Evolutionary conservation across 2,329 filamentous ascomycete species (phyloP).

Genomic region (Calonectria henricotiae): DNA sequence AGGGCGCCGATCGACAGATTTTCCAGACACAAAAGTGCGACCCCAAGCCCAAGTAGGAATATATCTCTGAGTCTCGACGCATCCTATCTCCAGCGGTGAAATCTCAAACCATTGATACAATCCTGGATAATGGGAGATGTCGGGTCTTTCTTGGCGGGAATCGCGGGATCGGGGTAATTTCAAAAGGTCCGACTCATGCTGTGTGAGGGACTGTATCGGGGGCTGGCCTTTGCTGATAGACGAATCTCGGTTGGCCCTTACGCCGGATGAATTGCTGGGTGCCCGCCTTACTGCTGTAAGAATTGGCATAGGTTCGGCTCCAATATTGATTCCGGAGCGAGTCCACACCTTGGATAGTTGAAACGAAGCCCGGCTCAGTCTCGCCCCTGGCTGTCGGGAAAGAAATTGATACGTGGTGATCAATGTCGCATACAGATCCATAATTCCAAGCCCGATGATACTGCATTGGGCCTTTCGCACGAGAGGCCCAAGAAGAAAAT

Average conservation of each 20-base stretch:
- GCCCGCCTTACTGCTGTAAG: slow-evolving; percentile 46
- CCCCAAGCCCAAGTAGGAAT: slow-evolving; percentile 50
- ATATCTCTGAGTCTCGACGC: slow-evolving; percentile 43
- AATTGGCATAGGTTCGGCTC: slow-evolving; percentile 45
- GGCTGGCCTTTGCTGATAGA: slow-evolving; percentile 29
- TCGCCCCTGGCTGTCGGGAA: slow-evolving; percentile 34
- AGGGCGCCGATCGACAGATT: slow-evolving; percentile 41
- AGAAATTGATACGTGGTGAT: slow-evolving; percentile 45
- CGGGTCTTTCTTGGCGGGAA: not conserved
- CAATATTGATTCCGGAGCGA: slow-evolving; percentile 38
- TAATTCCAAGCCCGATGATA: slow-evolving; percentile 47
- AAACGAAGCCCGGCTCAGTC: slow-evolving; percentile 44
- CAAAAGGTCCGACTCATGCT: slow-evolving; percentile 29
- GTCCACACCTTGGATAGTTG: slow-evolving; percentile 46
- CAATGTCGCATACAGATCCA: slow-evolving; percentile 49
- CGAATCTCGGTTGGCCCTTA: slow-evolving; percentile 37
- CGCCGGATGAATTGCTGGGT: slow-evolving; percentile 37
- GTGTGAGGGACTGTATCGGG: slow-evolving; percentile 24
- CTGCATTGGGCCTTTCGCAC: slow-evolving; percentile 48
- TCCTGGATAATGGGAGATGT: not conserved
- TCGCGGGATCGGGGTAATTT: not conserved
- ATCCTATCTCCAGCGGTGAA: slow-evolving; percentile 45
- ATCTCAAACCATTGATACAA: slow-evolving; percentile 50
- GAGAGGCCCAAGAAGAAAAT: slow-evolving; percentile 44
- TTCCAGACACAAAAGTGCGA: slow-evolving; percentile 45